phyloP scores from a whole-genome alignment of 2,329 filamentous ascomycete species.

The Calcarisporium arbuscula region DNA sequence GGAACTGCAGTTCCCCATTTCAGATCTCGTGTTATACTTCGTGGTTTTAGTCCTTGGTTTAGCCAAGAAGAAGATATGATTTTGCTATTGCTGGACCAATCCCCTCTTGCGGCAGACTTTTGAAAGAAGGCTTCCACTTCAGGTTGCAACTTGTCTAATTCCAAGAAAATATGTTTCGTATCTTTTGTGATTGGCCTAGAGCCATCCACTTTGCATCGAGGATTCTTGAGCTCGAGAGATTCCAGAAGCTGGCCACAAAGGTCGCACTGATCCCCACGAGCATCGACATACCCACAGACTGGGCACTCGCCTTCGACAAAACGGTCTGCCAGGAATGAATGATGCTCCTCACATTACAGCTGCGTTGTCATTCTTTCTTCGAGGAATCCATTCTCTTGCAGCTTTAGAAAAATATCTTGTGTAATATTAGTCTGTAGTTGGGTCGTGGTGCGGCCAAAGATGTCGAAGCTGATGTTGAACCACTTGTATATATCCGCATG shows the following conservation, averaged over 20 bases:
- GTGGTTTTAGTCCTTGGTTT: conserved; percentile 73
- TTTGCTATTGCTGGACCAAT: conserved; percentile 69
- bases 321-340: conserved; percentile 75
- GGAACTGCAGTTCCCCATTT: conserved; percentile 73
- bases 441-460: conserved; percentile 90
- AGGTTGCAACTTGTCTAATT: conserved; percentile 74
- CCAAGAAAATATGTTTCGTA: conserved; percentile 89
- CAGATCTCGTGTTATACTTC: conserved; percentile 87
- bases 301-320: conserved; percentile 77
- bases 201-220: conserved; percentile 85
- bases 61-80: conserved; percentile 77
- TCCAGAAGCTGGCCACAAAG: conserved; percentile 68
- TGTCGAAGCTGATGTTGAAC: conserved; percentile 93
- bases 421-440: conserved; percentile 85
- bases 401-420: conserved; percentile 80
- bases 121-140: conserved; percentile 73
- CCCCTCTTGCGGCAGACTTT: conserved; percentile 65
- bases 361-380: conserved; percentile 84
- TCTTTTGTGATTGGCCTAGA: conserved; percentile 70
- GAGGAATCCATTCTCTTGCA: conserved; percentile 84
- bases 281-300: conserved; percentile 65
- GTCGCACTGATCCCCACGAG: conserved; percentile 69
- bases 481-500: conserved; percentile 91
- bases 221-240: conserved; percentile 71
- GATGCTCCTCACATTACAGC: conserved; percentile 78